Conservation (phyloP, 163 green algal genomes). For the Scenedesmus sp. region DNA sequence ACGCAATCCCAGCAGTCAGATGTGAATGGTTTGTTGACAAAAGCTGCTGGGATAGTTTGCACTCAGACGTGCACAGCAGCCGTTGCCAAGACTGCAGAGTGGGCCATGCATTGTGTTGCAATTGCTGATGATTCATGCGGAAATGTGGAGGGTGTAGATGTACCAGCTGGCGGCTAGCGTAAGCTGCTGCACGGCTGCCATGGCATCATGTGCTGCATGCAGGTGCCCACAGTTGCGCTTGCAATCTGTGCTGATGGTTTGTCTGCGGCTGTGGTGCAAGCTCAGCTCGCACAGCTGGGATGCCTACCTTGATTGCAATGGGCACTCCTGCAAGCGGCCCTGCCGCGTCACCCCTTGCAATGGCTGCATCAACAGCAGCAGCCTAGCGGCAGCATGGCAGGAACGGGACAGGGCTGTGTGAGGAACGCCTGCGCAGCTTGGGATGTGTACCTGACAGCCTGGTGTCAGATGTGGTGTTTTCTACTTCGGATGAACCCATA, state of each 20-base stretch:
- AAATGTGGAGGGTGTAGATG: too few species aligned
- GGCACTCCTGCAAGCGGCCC: constrained; percentile 84
- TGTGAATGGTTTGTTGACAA: too few species aligned
- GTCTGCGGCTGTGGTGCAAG: too few species aligned
- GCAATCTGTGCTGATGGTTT: too few species aligned
- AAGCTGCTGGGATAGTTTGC: too few species aligned
- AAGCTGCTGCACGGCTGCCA: background rate
- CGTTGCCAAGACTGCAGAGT: background rate
- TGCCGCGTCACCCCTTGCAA: constrained; percentile 54
- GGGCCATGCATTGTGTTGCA: background rate
- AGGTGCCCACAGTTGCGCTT: background rate
- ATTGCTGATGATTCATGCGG: background rate
- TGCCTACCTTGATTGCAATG: constrained; percentile 88
- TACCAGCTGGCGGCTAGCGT: background rate
- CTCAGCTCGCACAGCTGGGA: background rate
- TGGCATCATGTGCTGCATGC: background rate
- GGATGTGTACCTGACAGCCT: background rate
- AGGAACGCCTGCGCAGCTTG: background rate
- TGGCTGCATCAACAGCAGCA: constrained; percentile 71
- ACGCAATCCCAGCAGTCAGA: background rate
- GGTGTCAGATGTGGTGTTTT: too few species aligned
- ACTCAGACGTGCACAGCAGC: too few species aligned
- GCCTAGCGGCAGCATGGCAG: constrained; percentile 62
- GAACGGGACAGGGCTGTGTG: background rate
- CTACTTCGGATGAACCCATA: too few species aligned